Base-by-base conservation (phyloP, 2,329 filamentous ascomycete genomes). In the Penicillium sp. region DNA sequence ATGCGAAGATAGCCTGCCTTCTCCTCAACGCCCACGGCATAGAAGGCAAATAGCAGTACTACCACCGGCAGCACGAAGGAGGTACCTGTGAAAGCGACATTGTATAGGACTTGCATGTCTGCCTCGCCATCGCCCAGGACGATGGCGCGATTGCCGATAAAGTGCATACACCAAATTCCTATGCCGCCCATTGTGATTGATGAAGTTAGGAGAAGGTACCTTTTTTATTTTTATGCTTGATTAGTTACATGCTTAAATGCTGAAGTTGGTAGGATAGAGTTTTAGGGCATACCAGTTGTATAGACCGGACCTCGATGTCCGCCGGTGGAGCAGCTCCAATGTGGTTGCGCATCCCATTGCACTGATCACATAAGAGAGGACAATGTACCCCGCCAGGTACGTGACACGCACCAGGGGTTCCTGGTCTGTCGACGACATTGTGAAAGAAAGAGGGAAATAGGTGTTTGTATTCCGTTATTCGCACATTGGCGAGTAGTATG, bases 11-110 rank as follows among this genome's bases (percentile, higher is more conserved):
- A 83, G 19, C 81, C 82, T 15, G 88, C 80, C 29, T 72, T 77
- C 61, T 84, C 83, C 65, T 82, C 82, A 29, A 82, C 81, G 6
- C 86, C 90, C 45, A 89, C 85, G 35, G 86, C 82, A 58, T 88
- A 81, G 68, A 95, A 93, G 21, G 90, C 89, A 8, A 85, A 71
- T 19, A 89, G 81, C 5, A 95, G 81, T 21, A 93, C 90, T 33
- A 89, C 62, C 47, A 95, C 87, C 0, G 91, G 90, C 12, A 95
- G 79, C 67, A 95, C 88, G 67, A 93, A 91, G 0, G 91, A 95
- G 9, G 92, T 76, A 0, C 85, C 85, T 0, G 90, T 94, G 71
- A 87, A 90, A 27, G 84, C 83, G 54, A 84, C 78, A 51, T 84
- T 90, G 79, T 94, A 95, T 37, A 85, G 82, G 51, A 94, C 87